phyloP scores from a whole-genome alignment of 306 rosid genomes.

The barrel medic (Medicago truncatula) region MtrunA17r5.0-ANR NC_053045.1:52691501-52692000 shows the following conservation, averaged over 20 bases:
- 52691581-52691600: too few relatives aligned
- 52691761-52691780: conserved; percentile 5
- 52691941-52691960: conserved; percentile 32
- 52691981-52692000: conserved; percentile 47
- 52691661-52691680: background rate
- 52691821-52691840: conserved; percentile 16
- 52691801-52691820: conserved; percentile 22
- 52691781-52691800: conserved; percentile 29
- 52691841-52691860: conserved; percentile 26
- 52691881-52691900: conserved; percentile 16
- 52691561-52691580: too few relatives aligned
- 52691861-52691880: conserved; percentile 18
- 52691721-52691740: background rate
- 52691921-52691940: conserved; percentile 31
- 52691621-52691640: background rate
- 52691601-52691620: background rate
- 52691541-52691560: background rate
- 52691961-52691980: conserved; percentile 38
- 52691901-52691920: conserved; percentile 18
- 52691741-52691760: background rate
- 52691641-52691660: conserved; percentile 3
- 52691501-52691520: conserved; percentile 12
- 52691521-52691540: conserved; percentile 5
- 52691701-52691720: conserved; percentile 19
- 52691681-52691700: background rate